A percentile compares a stretch with the other conserved stretches of the same genome.
phyloP scores from a whole-genome alignment of 148 eudicot genomes.

The Nepenthes gracilis region DNA sequence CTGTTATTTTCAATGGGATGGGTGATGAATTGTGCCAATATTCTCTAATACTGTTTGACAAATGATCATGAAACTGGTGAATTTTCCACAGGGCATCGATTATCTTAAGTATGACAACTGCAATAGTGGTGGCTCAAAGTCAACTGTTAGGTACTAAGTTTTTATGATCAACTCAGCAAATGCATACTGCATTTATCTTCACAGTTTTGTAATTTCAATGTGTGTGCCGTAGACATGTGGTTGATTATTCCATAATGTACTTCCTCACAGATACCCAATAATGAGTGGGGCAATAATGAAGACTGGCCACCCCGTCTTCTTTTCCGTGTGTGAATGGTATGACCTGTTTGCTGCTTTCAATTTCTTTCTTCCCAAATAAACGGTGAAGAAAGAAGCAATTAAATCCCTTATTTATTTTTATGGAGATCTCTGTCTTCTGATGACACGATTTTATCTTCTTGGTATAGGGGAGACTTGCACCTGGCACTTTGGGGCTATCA shows the following conservation, averaged over 20 bases:
- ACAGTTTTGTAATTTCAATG: too few species aligned
- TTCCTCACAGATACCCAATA: conserved; percentile 44
- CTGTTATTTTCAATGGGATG: background rate
- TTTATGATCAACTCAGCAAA: background rate
- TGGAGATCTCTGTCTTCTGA: background rate
- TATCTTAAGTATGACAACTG: conserved; percentile 92
- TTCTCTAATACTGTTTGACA: background rate
- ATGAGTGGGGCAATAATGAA: conserved; percentile 83
- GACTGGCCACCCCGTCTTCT: conserved; percentile 67
- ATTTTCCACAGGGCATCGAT: conserved; percentile 49
- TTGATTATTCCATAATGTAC: background rate
- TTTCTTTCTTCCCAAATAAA: background rate
- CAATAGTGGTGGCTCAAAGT: conserved; percentile 42
- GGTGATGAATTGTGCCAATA: background rate
- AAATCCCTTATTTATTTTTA: background rate
- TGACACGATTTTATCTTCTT: background rate
- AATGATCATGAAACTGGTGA: background rate
- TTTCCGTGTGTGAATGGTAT: conserved; percentile 91
- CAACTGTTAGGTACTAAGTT: conserved; percentile 45
- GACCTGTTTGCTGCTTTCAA: background rate
- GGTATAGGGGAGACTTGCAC: conserved; percentile 13
- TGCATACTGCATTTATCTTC: background rate
- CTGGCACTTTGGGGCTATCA: conserved; percentile 7
- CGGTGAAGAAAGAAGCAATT: background rate
- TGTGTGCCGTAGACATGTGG: background rate